Evolutionary conservation across 208 protist species (phyloP).

Genomic region (Wallacemonas sp.): DNA sequence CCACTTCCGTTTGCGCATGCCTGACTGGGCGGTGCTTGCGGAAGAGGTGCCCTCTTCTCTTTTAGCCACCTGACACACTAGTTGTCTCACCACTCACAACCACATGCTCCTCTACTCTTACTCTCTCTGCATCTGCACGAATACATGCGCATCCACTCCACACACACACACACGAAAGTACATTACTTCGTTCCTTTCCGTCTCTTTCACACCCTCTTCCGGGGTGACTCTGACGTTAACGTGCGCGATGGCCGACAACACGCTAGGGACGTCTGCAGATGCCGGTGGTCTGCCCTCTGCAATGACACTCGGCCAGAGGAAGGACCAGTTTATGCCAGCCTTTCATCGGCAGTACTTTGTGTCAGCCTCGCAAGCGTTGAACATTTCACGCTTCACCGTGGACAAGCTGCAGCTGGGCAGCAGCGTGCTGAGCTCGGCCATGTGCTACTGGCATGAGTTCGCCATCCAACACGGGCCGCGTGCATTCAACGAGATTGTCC

Average conservation of each 20-base stretch:
- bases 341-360: conserved; percentile 63
- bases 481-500: conserved; percentile 66
- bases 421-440: conserved; percentile 62
- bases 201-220: background rate
- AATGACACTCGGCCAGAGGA: background rate
- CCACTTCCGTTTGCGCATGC: background rate
- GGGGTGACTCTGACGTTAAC: background rate
- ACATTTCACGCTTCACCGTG: conserved; percentile 68
- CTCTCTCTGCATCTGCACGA: background rate
- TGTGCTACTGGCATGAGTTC: conserved; percentile 90
- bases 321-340: conserved; percentile 30
- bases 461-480: conserved; percentile 50
- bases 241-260: background rate
- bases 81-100: background rate
- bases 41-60: background rate
- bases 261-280: background rate
- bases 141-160: too few species aligned
- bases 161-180: too few species aligned
- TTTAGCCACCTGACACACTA: background rate
- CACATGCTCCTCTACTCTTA: background rate
- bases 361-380: conserved; percentile 55
- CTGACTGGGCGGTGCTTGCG: background rate
- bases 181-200: too few species aligned
- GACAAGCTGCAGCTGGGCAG: conserved; percentile 55
- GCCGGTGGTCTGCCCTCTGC: background rate